These are phyloP conservation scores for Cytospora paraplurivora DNA, from an alignment of 2,329 filamentous ascomycete species.

Conservation along the genomic window DNA sequence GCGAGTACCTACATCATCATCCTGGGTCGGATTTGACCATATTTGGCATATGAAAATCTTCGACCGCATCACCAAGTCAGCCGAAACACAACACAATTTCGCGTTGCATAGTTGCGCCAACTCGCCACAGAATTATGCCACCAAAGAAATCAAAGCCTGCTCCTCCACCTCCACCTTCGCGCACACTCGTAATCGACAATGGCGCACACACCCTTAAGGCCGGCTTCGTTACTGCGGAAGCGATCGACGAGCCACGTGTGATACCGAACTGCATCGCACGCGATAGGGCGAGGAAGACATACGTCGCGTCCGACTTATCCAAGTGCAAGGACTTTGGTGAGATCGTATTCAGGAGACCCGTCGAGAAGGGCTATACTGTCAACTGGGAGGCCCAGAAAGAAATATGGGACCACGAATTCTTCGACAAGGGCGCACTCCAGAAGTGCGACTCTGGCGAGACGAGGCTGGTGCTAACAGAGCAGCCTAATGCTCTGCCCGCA, in stretches of 20 bases:
- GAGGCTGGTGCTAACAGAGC: constrained; percentile 82
- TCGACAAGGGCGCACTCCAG: constrained; percentile 67
- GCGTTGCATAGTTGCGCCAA: background rate
- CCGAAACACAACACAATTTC: background rate
- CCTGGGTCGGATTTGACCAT: background rate
- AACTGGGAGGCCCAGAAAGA: constrained; percentile 97
- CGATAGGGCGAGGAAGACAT: constrained; percentile 75
- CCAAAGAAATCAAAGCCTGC: constrained; percentile 54
- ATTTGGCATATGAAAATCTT: background rate
- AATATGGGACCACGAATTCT: constrained; percentile 90
- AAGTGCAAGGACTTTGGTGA: constrained; percentile 88
- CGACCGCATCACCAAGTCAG: background rate
- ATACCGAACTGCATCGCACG: constrained; percentile 90
- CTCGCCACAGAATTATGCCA: constrained; percentile 17
- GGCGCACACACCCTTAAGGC: constrained; percentile 91
- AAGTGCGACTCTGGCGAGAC: constrained; percentile 78
- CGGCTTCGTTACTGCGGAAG: constrained; percentile 63
- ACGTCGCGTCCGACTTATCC: constrained; percentile 77
- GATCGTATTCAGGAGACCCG: constrained; percentile 80
- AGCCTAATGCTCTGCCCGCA: constrained; percentile 77
- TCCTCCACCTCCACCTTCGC: constrained; percentile 55
- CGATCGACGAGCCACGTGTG: constrained; percentile 60
- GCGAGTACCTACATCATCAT: background rate
- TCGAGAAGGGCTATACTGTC: constrained; percentile 93
- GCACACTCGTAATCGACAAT: constrained; percentile 89